Evolutionary conservation across 345 rosid species (phyloP), one percentile per base, ranked within the genome.

Genomic region (Acer yangbiense): DNA sequence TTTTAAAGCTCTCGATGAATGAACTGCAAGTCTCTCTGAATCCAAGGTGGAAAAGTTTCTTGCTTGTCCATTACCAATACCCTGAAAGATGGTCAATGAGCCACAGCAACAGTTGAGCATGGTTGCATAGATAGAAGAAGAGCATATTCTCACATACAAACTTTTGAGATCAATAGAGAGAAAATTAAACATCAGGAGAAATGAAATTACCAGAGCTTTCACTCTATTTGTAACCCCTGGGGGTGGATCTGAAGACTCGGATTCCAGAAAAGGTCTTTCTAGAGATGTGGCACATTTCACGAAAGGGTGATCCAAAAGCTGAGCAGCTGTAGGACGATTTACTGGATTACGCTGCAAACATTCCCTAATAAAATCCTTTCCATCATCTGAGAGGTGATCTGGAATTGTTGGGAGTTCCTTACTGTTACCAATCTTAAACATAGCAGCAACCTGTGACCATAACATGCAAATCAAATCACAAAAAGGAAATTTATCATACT

Each of bases 381-480:
- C 95, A 4, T 90, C 92, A 46, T 84, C 86, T 9, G 95, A 88
- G 74, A 91, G 89, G 76, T 78, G 69, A 78, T 89, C 93, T 9
- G 95, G 95, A 85, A 91, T 88, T 21, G 82, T 71, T 62, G 95
- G 95, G 67, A 91, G 95, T 74, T 91, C 92, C 83, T 89, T 91
- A 72, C 95, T 85, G 70, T 89, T 91, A 52, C 95, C 95, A 76
- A 91, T 91, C 86, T 91, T 91, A 81, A 91, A 91, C 93, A 89
- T 86, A 23, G 95, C 95, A 63, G 91, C 89, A 69, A 85, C 87
- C 91, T 88, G 55, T 17, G 64, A 76, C 43, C 70, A 71, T 55
- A 72, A 79, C 74, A 76, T 27, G 32, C 57, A 73, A 65, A 55
- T 27, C 57, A 73, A 65, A 55, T 27, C 67, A 77, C 32, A 76